Evolutionary conservation across 2,329 filamentous ascomycete genomes (phyloP), one percentile per base, ranked within the genome.

Genomic region (Monilinia fructigena): DNA sequence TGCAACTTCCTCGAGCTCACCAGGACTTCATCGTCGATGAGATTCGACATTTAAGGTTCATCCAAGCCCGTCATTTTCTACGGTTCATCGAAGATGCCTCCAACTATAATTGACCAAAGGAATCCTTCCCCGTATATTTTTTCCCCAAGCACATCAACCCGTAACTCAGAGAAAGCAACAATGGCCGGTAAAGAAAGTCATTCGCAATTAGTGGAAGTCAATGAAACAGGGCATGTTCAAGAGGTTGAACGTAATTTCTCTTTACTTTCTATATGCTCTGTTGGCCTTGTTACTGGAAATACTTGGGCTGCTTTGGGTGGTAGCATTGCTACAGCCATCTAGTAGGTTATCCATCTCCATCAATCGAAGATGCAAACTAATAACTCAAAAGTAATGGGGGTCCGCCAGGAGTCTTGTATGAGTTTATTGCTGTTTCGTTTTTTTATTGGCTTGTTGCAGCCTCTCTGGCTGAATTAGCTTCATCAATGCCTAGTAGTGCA

Each of bases 321-420:
- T n/a, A 79, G 77, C 35, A 80, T 82, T 71, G 79, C 80, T 35
- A 69, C 71, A 48, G 70, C 72, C 2, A 73, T 74, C 35, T 73
- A 73, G 70, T 69, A 61, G 64, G 65, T 61, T 11, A 11, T 47
- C 6, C 28, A 23, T 26, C 4, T 14, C 8, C 18, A 23, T 14
- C 4, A 14, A n/a, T 8, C 10, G 16, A 26, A 47, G 35, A 63
- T 10, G 11, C 28, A 10, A 23, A 53, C 64, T 67, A 53, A 67
- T 12, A 52, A 3, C 56, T 82, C 82, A 28, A 80, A 86, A 82
- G 79, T 72, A 88, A 89, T 76, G 86, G 86, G 68, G 86, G 86
- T 0, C 83, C 85, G 0, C 82, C 86, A 0, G 85, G 85, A 18
- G 82, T 87, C 0, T 76, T 89, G 2, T 89, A 87, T 75, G 86